phyloP scores from a whole-genome alignment of 768 basidiomycete genomes.

The Calvatia gigantea region DNA sequence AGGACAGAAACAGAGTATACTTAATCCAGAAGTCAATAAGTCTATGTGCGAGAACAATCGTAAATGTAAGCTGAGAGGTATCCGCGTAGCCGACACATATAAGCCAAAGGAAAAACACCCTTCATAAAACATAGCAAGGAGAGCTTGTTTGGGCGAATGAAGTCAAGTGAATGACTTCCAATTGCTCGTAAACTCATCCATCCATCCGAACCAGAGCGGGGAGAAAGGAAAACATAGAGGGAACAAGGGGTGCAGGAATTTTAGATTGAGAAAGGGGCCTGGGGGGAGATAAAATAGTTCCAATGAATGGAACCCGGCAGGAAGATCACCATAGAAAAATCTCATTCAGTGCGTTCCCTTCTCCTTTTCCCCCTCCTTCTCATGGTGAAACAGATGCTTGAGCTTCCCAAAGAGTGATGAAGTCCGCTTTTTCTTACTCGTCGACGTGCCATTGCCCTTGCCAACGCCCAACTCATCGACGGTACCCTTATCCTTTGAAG shows the following conservation, averaged over 20 bases:
- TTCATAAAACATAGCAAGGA: background rate
- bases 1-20: background rate
- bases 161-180: background rate
- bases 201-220: background rate
- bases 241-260: background rate
- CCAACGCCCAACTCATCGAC: background rate
- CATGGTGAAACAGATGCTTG: slow-evolving; percentile 45
- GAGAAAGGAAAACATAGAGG: background rate
- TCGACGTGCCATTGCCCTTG: slow-evolving; percentile 16
- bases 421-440: slow-evolving; percentile 44
- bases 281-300: background rate
- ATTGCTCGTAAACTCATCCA: background rate
- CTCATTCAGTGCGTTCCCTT: background rate
- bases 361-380: slow-evolving; percentile 39
- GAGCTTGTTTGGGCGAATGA: background rate
- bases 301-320: background rate
- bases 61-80: background rate
- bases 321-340: background rate
- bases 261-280: background rate
- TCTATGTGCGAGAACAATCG: background rate
- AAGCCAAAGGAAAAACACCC: background rate
- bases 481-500: background rate
- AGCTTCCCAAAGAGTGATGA: slow-evolving; percentile 50
- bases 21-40: background rate
- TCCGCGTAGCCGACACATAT: background rate